Conservation (phyloP, 225 moss, liverwort and hornwort genomes). For the Rhytidiadelphus loreus region DNA sequence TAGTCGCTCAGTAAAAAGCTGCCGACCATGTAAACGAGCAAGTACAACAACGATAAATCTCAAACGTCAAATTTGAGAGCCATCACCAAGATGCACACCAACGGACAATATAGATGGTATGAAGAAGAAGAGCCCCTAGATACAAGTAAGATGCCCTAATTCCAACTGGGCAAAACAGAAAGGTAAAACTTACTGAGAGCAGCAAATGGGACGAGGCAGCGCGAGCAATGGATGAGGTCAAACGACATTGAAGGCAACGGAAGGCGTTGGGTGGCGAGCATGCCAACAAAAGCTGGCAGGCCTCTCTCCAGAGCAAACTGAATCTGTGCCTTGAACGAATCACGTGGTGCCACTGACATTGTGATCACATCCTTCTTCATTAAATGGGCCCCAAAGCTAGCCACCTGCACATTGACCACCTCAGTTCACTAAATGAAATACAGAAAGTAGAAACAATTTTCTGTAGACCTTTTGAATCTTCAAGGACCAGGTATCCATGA, state of each 20-base stretch:
- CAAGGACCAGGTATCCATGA: not conserved
- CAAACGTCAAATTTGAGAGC: not conserved
- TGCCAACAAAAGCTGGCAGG: constrained; percentile 47
- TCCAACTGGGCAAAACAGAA: not conserved
- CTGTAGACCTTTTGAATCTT: not conserved
- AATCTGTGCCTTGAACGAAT: constrained; percentile 44
- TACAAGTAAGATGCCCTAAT: not conserved
- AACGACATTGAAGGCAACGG: constrained; percentile 41
- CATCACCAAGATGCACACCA: not conserved
- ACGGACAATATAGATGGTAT: not conserved
- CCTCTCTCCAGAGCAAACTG: constrained; percentile 59
- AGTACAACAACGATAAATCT: not conserved
- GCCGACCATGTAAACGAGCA: not conserved
- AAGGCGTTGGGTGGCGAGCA: constrained; percentile 43
- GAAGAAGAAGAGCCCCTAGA: not conserved
- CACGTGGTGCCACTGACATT: constrained; percentile 52
- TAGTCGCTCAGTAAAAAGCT: not conserved
- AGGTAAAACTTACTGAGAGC: constrained; percentile 16
- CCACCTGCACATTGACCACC: constrained; percentile 30
- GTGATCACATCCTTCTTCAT: constrained; percentile 35
- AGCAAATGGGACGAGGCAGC: constrained; percentile 42
- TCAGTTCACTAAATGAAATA: not conserved
- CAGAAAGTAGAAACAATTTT: not conserved
- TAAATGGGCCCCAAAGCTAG: constrained; percentile 45
- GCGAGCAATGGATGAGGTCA: constrained; percentile 56